phyloP scores from a whole-genome alignment of 176 grass and related monocot species.

The Cenchrus americanus region DNA sequence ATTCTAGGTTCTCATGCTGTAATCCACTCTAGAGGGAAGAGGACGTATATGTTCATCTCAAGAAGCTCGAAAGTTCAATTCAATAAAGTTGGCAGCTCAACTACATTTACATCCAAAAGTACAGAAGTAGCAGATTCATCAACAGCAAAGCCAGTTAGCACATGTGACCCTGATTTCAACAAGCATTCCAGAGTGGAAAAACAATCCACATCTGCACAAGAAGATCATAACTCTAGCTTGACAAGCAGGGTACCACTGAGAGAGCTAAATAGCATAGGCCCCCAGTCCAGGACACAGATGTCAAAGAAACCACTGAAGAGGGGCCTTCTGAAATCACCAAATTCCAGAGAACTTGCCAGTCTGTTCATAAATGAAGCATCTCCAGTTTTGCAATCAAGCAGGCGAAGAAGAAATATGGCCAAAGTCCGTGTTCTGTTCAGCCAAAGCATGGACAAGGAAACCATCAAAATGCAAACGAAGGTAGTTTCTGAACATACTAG shows the following conservation, averaged over 20 bases:
- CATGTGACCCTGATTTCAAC: conserved; percentile 40
- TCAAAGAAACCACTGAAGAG: conserved; percentile 42
- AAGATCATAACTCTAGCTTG: conserved; percentile 37
- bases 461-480: conserved; percentile 78
- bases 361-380: conserved; percentile 45
- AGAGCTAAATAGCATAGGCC: conserved; percentile 34
- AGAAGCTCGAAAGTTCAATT: conserved; percentile 43
- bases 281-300: conserved; percentile 38
- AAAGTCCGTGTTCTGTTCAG: conserved; percentile 74
- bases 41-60: conserved; percentile 48
- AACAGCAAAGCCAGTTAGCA: conserved; percentile 37
- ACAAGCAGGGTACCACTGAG: conserved; percentile 38
- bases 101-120: conserved; percentile 15
- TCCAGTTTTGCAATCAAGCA: conserved; percentile 50
- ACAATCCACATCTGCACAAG: conserved; percentile 32
- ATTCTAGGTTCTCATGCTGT: conserved; percentile 40
- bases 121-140: conserved; percentile 41
- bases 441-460: conserved; percentile 74
- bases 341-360: conserved; percentile 56
- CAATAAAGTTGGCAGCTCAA: conserved; percentile 45
- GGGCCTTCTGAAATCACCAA: conserved; percentile 44
- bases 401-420: conserved; percentile 58
- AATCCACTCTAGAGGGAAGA: conserved; percentile 60
- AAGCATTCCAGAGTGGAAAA: conserved; percentile 25
- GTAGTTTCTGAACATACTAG: conserved; percentile 32